Evolutionary conservation across 495 filamentous ascomycete species (phyloP), one percentile per base, ranked within the genome.

Genomic region (Podospora didyma): DNA sequence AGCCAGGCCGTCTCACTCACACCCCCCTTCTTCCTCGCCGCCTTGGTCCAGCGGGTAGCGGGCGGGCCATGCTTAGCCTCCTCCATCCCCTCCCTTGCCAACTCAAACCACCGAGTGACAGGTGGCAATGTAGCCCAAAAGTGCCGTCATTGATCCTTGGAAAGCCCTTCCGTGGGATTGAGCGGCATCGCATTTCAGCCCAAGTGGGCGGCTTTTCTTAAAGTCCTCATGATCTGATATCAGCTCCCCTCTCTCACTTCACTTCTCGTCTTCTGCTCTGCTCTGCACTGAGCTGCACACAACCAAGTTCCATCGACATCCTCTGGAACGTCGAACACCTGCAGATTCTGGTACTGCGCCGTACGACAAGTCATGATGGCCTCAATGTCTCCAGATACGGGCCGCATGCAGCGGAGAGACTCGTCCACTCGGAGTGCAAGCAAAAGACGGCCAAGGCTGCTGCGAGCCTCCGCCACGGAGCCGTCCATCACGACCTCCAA

Each of bases 401-500:
- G 56, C 41, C 69, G 53, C 44, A 69, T 65, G 63, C 59, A 64
- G 42, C 64, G 70, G 45, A 59, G 73, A 50, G 73, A 74, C 35
- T 75, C 73, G 11, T 67, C 67, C 16, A 62, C 65, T n/a, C 62
- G 66, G 23, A 67, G 64, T 57, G 28, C 42, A 58, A 57, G 65
- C 46, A 20, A 44, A 23, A 66, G 74, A 51, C 71, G 79, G 55
- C 79, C 80, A 44, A 74, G 74, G 51, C 69, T 83, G 26, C 69
- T 81, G 50, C 71, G 80, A 45, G 72, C 78, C 16, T 67, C 71
- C 42, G 79, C 77, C 31, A 83, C 80, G 26, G 77, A 78, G 55
- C 78, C 80, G 0, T 78, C 76, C 39, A 78, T 83, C 56, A 80
- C 77, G n/a, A 76, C 75, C 2, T 79, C 78, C 53, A 80, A 80